Base-by-base conservation (phyloP, 768 basidiomycete species). In the Exidia glandulosa region DNA sequence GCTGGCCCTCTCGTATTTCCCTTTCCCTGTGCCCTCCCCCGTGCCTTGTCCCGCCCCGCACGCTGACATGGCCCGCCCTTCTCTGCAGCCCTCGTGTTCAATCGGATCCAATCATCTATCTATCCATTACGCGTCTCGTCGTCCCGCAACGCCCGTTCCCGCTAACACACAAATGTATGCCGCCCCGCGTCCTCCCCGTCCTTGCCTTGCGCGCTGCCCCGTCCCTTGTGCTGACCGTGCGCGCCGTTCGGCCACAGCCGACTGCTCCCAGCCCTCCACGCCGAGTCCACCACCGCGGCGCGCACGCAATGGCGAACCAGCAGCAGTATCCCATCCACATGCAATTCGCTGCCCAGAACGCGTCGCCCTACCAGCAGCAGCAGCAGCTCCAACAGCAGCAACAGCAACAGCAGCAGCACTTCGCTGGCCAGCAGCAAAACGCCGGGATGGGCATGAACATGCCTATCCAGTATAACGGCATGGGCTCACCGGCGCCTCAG, bases 371-470 rank as follows among this genome's bases (percentile, higher is more conserved):
- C 14, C 69, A 67, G 19, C 63, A 47, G 34, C 59, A 52, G 58
- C 58, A 48, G 57, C 62, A 62, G n/a, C 52, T 57, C 1, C 57
- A 41, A 32, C 60, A 59, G 23, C 58, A 59, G 9, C 55, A 61
- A 58, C 58, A 64, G 37, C 60, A 65, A 41, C 62, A 59, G 23
- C 63, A 60, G 23, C 65, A 63, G 34, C 63, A 62, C 29, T 50
- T 23, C 50, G 13, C 45, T 31, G 33, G 32, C 31, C 45, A 37
- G 48, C 59, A 56, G 37, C 64, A 55, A n/a, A n/a, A n/a, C n/a
- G n/a, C n/a, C n/a, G n/a, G n/a, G n/a, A n/a, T n/a, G n/a, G n/a
- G n/a, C n/a, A n/a, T n/a, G n/a, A n/a, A n/a, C n/a, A n/a, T n/a
- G n/a, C n/a, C n/a, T n/a, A n/a, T n/a, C n/a, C n/a, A n/a, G n/a